These are phyloP conservation scores for Centella asiatica DNA, from an alignment of 129 eudicot genomes.

Conservation along the genomic window DNA sequence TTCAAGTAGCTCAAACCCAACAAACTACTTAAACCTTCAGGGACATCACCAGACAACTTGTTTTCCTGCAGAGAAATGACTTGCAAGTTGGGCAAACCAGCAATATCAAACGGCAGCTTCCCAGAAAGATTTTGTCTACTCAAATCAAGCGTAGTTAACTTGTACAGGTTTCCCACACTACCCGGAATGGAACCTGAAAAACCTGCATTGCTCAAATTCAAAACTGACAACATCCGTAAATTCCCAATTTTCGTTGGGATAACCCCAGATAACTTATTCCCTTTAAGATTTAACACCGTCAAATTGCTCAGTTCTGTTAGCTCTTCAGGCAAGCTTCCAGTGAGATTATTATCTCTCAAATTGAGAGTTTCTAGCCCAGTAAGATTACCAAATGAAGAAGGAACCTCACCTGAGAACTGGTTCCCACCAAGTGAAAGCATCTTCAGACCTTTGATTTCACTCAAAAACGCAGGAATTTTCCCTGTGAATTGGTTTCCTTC, in stretches of 20 bases:
- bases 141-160: conserved; percentile 63
- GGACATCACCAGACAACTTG: conserved; percentile 53
- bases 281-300: conserved; percentile 38
- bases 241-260: conserved; percentile 50
- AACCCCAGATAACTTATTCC: conserved; percentile 57
- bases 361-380: conserved; percentile 36
- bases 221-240: conserved; percentile 34
- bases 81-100: conserved; percentile 70
- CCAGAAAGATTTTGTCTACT: conserved; percentile 68
- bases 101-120: conserved; percentile 62
- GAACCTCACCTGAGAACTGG: conserved; percentile 51
- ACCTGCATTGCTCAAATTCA: conserved; percentile 57
- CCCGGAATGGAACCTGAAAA: conserved; percentile 62
- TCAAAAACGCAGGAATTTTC: conserved; percentile 47
- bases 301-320: conserved; percentile 48
- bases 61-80: conserved; percentile 71
- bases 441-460: conserved; percentile 35
- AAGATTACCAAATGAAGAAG: conserved; percentile 39
- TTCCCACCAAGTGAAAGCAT: conserved; percentile 57
- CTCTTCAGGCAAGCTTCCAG: conserved; percentile 51
- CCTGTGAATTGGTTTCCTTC: conserved; percentile 62
- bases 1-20: conserved; percentile 60
- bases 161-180: conserved; percentile 50
- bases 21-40: conserved; percentile 86
- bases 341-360: conserved; percentile 53